Percentiles rank a stretch among this genome's conserved stretches.
phyloP scores from a whole-genome alignment of 306 rosid species.

The Begonia fuchsioides region DNA sequence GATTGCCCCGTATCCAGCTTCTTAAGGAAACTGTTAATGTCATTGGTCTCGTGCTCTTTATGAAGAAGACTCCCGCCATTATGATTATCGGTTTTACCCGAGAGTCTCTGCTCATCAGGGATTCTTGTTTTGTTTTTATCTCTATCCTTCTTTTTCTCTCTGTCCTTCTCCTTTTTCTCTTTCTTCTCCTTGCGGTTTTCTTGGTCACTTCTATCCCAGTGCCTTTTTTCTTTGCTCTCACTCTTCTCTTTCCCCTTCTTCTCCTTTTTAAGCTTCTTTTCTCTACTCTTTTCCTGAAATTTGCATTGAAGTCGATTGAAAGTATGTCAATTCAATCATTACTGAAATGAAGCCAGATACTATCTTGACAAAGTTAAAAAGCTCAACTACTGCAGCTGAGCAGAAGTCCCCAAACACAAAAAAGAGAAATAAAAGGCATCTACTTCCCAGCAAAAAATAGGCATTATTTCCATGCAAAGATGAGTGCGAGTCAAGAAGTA shows the following conservation, averaged over 20 bases:
- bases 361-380: not conserved
- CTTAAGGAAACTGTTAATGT: slow-evolving; percentile 19
- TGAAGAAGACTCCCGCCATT: slow-evolving; percentile 25
- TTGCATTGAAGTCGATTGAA: not conserved
- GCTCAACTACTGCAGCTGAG: not conserved
- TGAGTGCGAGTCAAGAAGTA: too few relatives aligned
- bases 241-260: slow-evolving; percentile 55
- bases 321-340: not conserved
- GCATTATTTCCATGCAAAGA: not conserved
- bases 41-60: slow-evolving; percentile 33
- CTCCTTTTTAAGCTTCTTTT: slow-evolving; percentile 55
- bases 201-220: slow-evolving; percentile 45
- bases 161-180: slow-evolving; percentile 59
- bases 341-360: not conserved
- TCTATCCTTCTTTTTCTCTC: slow-evolving; percentile 48
- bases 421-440: not conserved
- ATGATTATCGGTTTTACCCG: slow-evolving; percentile 24
- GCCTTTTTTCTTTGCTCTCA: slow-evolving; percentile 49
- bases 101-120: slow-evolving; percentile 40
- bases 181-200: slow-evolving; percentile 53
- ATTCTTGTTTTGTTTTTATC: slow-evolving; percentile 30
- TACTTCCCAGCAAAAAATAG: not conserved
- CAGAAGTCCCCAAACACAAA: not conserved
- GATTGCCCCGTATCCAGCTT: slow-evolving; percentile 32
- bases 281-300: slow-evolving; percentile 59